Conservation (phyloP, 352 stramenopile genomes). For the Thraustochytrium striatum region DNA sequence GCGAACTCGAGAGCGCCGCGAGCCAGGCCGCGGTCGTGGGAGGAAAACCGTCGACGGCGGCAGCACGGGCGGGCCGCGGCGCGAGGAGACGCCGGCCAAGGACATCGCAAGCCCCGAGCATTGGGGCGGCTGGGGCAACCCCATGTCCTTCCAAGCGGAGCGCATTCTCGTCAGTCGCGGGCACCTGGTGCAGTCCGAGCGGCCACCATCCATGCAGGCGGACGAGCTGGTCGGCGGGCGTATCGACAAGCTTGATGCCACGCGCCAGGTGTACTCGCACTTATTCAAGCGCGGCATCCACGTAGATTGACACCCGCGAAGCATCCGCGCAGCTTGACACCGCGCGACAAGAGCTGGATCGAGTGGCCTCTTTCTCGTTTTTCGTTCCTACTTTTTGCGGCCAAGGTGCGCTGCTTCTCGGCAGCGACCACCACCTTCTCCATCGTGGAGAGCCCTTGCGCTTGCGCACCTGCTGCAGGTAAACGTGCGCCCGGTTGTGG, state of each 20-base stretch:
- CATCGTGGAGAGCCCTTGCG: slow-evolving; percentile 87
- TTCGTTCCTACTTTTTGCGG: slow-evolving; percentile 75
- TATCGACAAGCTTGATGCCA: neutral
- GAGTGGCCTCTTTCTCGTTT: too few relatives aligned
- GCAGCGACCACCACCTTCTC: slow-evolving; percentile 90
- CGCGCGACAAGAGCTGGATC: too few relatives aligned
- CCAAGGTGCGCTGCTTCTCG: slow-evolving; percentile 91
- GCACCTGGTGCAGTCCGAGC: neutral
- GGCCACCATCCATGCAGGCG: neutral
- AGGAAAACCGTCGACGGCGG: too few relatives aligned
- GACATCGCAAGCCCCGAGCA: too few relatives aligned
- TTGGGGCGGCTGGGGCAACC: neutral
- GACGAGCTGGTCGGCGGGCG: neutral
- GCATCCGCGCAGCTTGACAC: too few relatives aligned
- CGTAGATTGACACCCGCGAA: too few relatives aligned
- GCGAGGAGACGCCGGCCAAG: too few relatives aligned
- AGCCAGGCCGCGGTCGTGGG: too few relatives aligned
- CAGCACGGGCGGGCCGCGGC: too few relatives aligned
- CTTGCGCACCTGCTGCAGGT: slow-evolving; percentile 87
- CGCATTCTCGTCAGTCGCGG: neutral
- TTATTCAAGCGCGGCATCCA: neutral
- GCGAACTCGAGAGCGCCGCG: slow-evolving; percentile 7
- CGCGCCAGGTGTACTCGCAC: neutral
- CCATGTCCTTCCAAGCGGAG: neutral
- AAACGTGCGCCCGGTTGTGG: slow-evolving; percentile 83